Evolutionary conservation across 1,284 basidiomycete species (phyloP).

Genomic region (Lentinula novae-zelandiae): DNA sequence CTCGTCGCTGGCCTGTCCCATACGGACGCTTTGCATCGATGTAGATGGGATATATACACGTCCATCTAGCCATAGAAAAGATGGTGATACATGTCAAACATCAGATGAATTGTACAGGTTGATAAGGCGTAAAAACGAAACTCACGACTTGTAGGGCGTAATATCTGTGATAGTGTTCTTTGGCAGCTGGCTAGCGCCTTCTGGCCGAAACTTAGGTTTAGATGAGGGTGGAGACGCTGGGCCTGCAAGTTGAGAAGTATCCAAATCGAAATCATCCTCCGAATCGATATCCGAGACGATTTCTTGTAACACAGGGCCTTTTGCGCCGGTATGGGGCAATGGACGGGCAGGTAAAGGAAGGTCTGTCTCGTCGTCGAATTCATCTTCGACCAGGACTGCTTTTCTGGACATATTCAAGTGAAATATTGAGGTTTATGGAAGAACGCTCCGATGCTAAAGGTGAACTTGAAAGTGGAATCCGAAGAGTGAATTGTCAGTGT

Average conservation of each 20-base stretch:
- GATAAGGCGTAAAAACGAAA: constrained; percentile 16
- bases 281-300: constrained; percentile 42
- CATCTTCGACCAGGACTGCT: constrained; percentile 55
- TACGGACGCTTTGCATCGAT: constrained; percentile 93
- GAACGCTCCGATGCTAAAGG: not conserved
- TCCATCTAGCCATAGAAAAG: constrained; percentile 63
- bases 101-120: not conserved
- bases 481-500: not conserved
- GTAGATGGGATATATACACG: constrained; percentile 94
- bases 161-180: constrained; percentile 57
- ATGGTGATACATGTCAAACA: constrained; percentile 3
- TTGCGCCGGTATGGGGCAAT: constrained; percentile 61
- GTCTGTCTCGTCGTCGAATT: constrained; percentile 90
- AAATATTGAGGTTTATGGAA: not conserved
- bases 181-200: constrained; percentile 16
- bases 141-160: constrained; percentile 76
- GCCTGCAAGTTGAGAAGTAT: constrained; percentile 35
- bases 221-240: constrained; percentile 48
- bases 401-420: constrained; percentile 55
- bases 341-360: constrained; percentile 65
- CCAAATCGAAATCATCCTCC: constrained; percentile 40
- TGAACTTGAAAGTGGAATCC: not conserved
- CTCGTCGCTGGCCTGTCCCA: constrained; percentile 77
- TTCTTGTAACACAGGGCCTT: constrained; percentile 76
- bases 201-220: constrained; percentile 30